Base-by-base conservation (phyloP, 805 yeast species). In the Monosporozyma yasuniensis region DNA sequence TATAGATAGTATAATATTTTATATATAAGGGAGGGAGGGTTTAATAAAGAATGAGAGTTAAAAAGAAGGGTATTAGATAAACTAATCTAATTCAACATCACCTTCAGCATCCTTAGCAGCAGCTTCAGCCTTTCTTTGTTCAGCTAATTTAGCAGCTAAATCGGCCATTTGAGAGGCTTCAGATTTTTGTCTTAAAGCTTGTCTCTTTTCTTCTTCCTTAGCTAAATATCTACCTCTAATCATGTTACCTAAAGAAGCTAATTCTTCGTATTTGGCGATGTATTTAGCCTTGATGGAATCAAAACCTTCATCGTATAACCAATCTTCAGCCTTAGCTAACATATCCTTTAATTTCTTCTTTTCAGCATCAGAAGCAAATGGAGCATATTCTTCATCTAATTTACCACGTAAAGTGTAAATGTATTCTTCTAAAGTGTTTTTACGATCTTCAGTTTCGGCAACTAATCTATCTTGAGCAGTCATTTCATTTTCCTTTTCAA, bases 341-440 rank as follows among this genome's bases (percentile, higher is more conserved):
- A 84, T 77, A 53, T 73, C 85, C 46, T 78, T 69, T 64, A 93
- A 77, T 66, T 79, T 85, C 56, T 73, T 74, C 80, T 91, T 91
- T 79, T 93, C 99, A 64, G 81, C 88, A 53, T 84, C 95, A 58
- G 85, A 78, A 51, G 97, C 96, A 68, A 90, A 93, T 61, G 76
- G 82, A 59, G 86, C 78, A 69, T 91, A 91, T 62, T 82, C 83
- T 50, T 89, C 99, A 53, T 90, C 98, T 65, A 93, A 78, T 77
- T 93, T 93, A 69, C 95, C 96, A 76, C 99, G 86, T 72, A 91
- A 81, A 64, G 88, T 95, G 75, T 93, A 93, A 65, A 93, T 93
- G 79, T 93, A 93, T 78, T 93, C 99, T 78, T 93, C 99, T 55
- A 93, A 78, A 57, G 96, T 93, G 71, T 93, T 93, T 84, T 93